phyloP scores from a whole-genome alignment of 176 grass and related monocot genomes.

The Panicum miliaceum region DNA sequence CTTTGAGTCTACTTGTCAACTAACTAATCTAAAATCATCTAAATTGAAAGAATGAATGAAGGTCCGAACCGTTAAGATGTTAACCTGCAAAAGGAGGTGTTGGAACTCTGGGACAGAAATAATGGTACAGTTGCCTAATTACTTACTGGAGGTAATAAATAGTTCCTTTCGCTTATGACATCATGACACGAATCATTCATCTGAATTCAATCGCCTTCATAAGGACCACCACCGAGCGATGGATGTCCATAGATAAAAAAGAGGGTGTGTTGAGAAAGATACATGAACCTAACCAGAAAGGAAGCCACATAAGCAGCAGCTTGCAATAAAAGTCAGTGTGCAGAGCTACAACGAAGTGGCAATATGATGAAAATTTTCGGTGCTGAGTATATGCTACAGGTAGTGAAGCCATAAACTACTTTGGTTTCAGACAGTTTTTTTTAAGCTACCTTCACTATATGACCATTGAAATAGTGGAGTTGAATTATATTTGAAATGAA shows the following conservation, averaged over 20 bases:
- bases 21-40: too few species aligned
- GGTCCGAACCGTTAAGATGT: too few species aligned
- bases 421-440: too few species aligned
- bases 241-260: background rate
- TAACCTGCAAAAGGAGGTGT: background rate
- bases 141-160: background rate
- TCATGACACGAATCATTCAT: background rate
- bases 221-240: background rate
- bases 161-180: background rate
- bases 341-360: background rate
- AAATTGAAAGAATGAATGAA: too few species aligned
- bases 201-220: background rate
- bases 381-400: too few species aligned
- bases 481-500: too few species aligned
- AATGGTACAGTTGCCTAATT: background rate
- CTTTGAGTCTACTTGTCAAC: too few species aligned
- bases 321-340: background rate
- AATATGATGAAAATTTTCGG: too few species aligned
- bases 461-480: too few species aligned
- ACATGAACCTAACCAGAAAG: slow-evolving; percentile 1
- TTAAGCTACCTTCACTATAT: too few species aligned
- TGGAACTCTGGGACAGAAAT: background rate
- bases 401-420: too few species aligned
- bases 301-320: background rate
- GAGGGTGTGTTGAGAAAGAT: background rate